Evolutionary conservation across 2,329 filamentous ascomycete species (phyloP).

Genomic region (Xylariaceae sp.): DNA sequence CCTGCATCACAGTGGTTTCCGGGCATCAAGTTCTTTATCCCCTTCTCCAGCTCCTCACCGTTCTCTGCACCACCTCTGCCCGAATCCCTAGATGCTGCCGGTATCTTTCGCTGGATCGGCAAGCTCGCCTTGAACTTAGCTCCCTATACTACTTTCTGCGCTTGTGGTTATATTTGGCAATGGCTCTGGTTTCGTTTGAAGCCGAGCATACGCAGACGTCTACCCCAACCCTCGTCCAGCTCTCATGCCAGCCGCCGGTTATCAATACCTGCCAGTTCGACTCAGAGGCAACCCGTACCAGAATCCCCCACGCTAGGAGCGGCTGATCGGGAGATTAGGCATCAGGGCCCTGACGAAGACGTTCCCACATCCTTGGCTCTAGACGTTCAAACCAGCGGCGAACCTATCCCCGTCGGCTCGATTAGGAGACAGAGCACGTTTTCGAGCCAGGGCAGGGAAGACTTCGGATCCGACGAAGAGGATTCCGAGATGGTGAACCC

Average conservation of each 20-base stretch:
- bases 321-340: constrained; percentile 37
- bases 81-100: constrained; percentile 41
- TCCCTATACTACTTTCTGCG: constrained; percentile 52
- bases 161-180: constrained; percentile 45
- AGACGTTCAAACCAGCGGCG: constrained; percentile 36
- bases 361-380: constrained; percentile 31
- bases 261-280: constrained; percentile 2
- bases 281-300: constrained; percentile 28
- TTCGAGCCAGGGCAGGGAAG: constrained; percentile 48
- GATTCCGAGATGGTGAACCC: constrained; percentile 58
- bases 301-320: constrained; percentile 38
- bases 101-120: constrained; percentile 49
- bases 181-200: constrained; percentile 43
- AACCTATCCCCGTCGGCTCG: constrained; percentile 37
- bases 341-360: constrained; percentile 27
- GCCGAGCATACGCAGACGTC: constrained; percentile 40
- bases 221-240: constrained; percentile 40
- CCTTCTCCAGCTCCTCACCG: constrained; percentile 55
- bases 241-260: constrained; percentile 10
- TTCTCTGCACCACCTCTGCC: constrained; percentile 50
- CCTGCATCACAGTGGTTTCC: constrained; percentile 48
- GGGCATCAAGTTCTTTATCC: constrained; percentile 53
- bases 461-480: constrained; percentile 60
- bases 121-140: constrained; percentile 45
- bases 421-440: constrained; percentile 50